Percentiles rank a stretch among this genome's conserved stretches.
Conservation (phyloP, 2,329 filamentous ascomycete genomes). For the Diaporthe aspalathi region DNA sequence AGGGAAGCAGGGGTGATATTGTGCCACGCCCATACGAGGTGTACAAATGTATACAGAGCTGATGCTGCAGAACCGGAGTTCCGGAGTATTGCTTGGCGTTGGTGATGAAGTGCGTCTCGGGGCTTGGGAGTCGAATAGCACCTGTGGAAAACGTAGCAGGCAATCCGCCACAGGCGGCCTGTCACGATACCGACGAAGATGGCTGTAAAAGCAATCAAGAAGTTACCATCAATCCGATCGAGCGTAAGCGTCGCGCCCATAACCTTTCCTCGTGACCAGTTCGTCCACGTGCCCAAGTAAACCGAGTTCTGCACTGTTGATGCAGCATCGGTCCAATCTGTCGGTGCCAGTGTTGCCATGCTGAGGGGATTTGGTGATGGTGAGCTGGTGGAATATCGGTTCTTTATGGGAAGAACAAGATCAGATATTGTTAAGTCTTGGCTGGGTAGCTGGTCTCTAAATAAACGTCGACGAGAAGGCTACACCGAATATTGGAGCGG, state of each 20-base stretch:
- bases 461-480: too few relatives aligned
- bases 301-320: not conserved
- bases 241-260: conserved; percentile 49
- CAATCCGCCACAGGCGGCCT: conserved; percentile 42
- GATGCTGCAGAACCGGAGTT: not conserved
- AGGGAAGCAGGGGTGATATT: not conserved
- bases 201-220: conserved; percentile 50
- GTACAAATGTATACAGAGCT: not conserved
- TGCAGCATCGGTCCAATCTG: not conserved
- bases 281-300: conserved; percentile 44
- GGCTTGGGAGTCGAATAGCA: conserved; percentile 39
- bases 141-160: conserved; percentile 41
- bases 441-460: too few relatives aligned
- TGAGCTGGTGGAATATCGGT: too few relatives aligned
- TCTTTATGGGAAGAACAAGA: too few relatives aligned
- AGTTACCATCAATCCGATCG: conserved; percentile 43
- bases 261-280: conserved; percentile 48
- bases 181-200: conserved; percentile 46
- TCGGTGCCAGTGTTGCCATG: too few relatives aligned
- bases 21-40: not conserved
- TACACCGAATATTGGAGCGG: too few relatives aligned
- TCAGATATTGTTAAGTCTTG: too few relatives aligned
- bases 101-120: conserved; percentile 45
- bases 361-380: too few relatives aligned
- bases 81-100: conserved; percentile 40